phyloP scores from a whole-genome alignment of 371 early-diverging fungal species.

The Massospora cicadina region DNA sequence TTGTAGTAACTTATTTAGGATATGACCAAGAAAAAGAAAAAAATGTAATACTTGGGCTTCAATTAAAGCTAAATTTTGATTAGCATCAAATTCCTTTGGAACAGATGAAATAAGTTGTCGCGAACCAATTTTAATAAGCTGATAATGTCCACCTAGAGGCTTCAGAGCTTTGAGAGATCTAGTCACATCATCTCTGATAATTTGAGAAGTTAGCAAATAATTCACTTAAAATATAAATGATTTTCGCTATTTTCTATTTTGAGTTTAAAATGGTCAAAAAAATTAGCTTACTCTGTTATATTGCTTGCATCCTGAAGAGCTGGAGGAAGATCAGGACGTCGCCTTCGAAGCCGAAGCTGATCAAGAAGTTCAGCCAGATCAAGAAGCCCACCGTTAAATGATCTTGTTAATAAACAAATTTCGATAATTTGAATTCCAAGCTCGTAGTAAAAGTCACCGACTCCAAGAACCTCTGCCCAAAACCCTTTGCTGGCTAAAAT shows the following conservation, averaged over 20 bases:
- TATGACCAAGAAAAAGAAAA: too few relatives aligned
- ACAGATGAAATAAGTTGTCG: background rate
- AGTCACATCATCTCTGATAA: constrained; percentile 6
- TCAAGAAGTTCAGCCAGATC: constrained; percentile 56
- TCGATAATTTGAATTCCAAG: constrained; percentile 83
- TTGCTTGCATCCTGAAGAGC: constrained; percentile 20
- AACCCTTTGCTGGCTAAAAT: constrained; percentile 75
- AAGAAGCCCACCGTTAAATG: constrained; percentile 79
- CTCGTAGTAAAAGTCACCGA: constrained; percentile 96
- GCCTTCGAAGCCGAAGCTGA: constrained; percentile 32
- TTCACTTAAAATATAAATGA: background rate
- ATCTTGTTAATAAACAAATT: constrained; percentile 62
- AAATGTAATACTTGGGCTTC: constrained; percentile 3
- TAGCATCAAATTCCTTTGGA: constrained; percentile 5
- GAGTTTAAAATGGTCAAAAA: too few relatives aligned
- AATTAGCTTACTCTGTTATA: constrained; percentile 20
- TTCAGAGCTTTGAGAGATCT: constrained; percentile 7
- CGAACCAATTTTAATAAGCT: background rate
- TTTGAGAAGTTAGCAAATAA: background rate
- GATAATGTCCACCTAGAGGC: constrained; percentile 5
- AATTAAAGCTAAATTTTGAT: background rate
- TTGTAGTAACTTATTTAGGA: too few relatives aligned
- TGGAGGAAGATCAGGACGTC: constrained; percentile 19
- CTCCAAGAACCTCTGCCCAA: constrained; percentile 82
- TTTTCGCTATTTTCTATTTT: too few relatives aligned